Base-by-base conservation (phyloP, 2,329 filamentous ascomycete species). In the Cytospora schulzeri region DNA sequence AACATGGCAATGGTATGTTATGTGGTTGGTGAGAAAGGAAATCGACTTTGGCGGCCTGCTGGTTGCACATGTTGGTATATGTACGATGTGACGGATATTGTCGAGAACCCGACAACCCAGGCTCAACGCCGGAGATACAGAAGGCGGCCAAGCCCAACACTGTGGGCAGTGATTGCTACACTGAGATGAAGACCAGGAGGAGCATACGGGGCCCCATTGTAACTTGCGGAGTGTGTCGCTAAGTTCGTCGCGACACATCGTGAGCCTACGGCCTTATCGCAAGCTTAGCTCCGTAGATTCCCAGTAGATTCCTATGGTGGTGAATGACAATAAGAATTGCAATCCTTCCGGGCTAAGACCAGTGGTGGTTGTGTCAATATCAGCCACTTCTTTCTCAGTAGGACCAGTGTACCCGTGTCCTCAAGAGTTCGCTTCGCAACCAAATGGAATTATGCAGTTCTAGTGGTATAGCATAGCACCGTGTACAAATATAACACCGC, bases 391-490 rank as follows among this genome's bases (percentile, higher is more conserved):
- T 9, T 11, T 19, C 8, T 22, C 19, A 45, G 41, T 45, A 19
- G 3, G 9, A 7, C n/a, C 2, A 11, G 19, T 24, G 1, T 11
- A 22, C 2, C 6, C 8, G n/a, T 22, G 41, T n/a, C 9, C 45
- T 48, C 41, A 14, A 48, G 45, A 14, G n/a, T 48, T 12, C 45
- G 45, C 45, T 48, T 48, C n/a, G n/a, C 45, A 48, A 48, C 22
- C 45, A 54, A 55, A 50, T 29, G 5, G 35, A 35, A 35, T 38
- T 14, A 51, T 56, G 41, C 53, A 24, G 45, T 19, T 38, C 52
- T 62, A 50, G 28, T 56, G n/a, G 6, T 38, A 56, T 62, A 54
- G 29, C n/a, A 50, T 22, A 29, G n/a, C 11, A 48, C 45, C 45
- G 22, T 51, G 15, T 62, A 28, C 31, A 15, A 51, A 45, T n/a